These are phyloP conservation scores for Chaetomium olivaceum DNA, from an alignment of 2,329 filamentous ascomycete species.

Conservation along the genomic window DNA sequence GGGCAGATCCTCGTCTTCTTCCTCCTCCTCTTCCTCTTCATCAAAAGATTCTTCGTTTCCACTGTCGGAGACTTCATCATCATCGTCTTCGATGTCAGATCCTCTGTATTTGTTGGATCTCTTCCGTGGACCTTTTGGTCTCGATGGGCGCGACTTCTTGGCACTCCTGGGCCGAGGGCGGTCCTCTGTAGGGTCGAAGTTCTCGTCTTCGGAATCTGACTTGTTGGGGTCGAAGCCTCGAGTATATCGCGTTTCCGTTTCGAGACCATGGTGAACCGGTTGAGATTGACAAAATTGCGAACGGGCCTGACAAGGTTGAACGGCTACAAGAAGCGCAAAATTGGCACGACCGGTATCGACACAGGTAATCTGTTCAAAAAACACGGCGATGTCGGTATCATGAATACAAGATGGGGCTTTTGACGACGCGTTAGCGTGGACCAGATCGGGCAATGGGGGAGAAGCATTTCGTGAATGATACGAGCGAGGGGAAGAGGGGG, in stretches of 20 bases:
- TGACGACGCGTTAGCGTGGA: neutral
- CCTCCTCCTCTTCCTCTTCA: slow-evolving; percentile 43
- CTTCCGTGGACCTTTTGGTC: slow-evolving; percentile 38
- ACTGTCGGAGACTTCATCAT: slow-evolving; percentile 57
- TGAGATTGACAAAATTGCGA: neutral
- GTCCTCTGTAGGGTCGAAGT: slow-evolving; percentile 59
- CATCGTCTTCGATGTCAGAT: slow-evolving; percentile 64
- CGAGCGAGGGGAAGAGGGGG: no score
- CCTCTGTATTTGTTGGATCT: slow-evolving; percentile 52
- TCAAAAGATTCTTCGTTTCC: slow-evolving; percentile 53
- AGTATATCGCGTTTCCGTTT: slow-evolving; percentile 60
- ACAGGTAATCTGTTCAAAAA: slow-evolving; percentile 2
- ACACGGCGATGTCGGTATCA: neutral
- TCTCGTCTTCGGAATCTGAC: slow-evolving; percentile 66
- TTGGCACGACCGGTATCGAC: neutral
- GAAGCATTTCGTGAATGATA: neutral
- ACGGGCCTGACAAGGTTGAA: neutral
- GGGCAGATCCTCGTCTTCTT: slow-evolving; percentile 41
- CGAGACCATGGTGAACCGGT: slow-evolving; percentile 40
- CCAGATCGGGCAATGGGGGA: neutral
- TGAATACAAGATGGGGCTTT: neutral
- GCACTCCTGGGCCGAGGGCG: slow-evolving; percentile 42
- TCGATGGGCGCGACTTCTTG: slow-evolving; percentile 43
- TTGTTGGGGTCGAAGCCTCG: slow-evolving; percentile 66
- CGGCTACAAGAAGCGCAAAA: slow-evolving; percentile 3